These are phyloP conservation scores for Leccinum pellstonianum DNA, from an alignment of 768 basidiomycete species.

Conservation along the genomic window DNA sequence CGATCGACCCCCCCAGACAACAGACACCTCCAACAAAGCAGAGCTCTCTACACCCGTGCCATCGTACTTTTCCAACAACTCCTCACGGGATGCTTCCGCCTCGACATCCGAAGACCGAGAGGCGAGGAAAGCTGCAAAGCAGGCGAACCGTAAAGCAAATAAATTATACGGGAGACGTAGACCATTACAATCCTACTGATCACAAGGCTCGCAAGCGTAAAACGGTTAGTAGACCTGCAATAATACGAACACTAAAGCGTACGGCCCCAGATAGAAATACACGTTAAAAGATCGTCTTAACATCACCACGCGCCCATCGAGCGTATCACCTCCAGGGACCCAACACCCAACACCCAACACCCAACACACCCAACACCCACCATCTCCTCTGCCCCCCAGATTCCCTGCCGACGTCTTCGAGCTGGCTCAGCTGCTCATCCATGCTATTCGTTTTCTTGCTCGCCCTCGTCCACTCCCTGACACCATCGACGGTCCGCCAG, in stretches of 20 bases:
- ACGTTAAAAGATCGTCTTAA: conserved; percentile 17
- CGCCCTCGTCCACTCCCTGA: conserved; percentile 57
- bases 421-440: conserved; percentile 32
- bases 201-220: conserved; percentile 15
- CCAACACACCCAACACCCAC: conserved; percentile 1
- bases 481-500: conserved; percentile 81
- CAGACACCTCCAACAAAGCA: conserved; percentile 11
- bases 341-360: conserved; percentile 34
- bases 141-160: conserved; percentile 35
- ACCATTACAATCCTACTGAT: conserved; percentile 11
- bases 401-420: conserved; percentile 25
- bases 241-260: conserved; percentile 27
- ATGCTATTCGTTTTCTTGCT: conserved; percentile 43
- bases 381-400: conserved; percentile 26
- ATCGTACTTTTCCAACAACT: background rate
- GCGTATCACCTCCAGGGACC: conserved; percentile 49
- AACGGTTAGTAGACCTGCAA: conserved; percentile 11
- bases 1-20: background rate
- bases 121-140: conserved; percentile 32
- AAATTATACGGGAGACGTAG: conserved; percentile 10
- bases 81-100: conserved; percentile 24
- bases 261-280: conserved; percentile 29
- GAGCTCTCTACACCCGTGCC: conserved; percentile 2
- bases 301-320: conserved; percentile 42
- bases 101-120: conserved; percentile 22